Evolutionary conservation across 495 filamentous ascomycete species (phyloP), one percentile per base, ranked within the genome.

Genomic region (Apiosordaria backusii): DNA sequence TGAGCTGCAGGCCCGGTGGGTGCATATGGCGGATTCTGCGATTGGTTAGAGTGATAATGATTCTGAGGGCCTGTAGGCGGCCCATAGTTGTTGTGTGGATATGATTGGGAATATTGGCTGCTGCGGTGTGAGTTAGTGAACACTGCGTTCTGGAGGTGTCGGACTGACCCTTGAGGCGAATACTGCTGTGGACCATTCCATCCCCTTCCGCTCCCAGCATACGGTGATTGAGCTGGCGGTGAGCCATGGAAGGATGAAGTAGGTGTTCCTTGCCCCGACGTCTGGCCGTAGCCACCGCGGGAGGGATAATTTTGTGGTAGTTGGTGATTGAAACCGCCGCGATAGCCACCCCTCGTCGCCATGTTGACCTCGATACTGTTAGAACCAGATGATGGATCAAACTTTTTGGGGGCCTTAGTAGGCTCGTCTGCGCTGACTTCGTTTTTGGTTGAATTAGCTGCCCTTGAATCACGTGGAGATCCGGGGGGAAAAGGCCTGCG

Each of bases 171-270:
- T 76, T 86, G 84, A 67, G 85, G 86, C 57, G 83, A 83, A 53
- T 80, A 82, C 70, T 86, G 87, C 52, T 81, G 81, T 70, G 83
- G 83, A 40, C 78, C 75, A 66, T 79, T 84, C 68, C 85, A 85
- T 67, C 78, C 79, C 79, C 87, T 86, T 25, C 84, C 83, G 23
- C 84, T 85, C 69, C 86, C 80, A 27, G 82, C 81, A 74, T 88
- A 88, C 1, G 90, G 88, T 25, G 90, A 92, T 59, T 84, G 82
- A 9, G 85, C 82, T 50, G 85, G 85, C 45, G 91, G 90, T 10
- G 88, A 92, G 23, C 83, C 85, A 67, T 87, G 86, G 68, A 84
- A 84, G n/a, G 87, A 88, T 45, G 83, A 84, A 61, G 78, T 82
- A 40, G 88, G 84, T 27, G 83, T 86, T 50, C 77, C 77, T 60